A percentile compares a stretch with the other conserved stretches of the same genome.
These are phyloP conservation scores for Neofusicoccum laricinum DNA, from an alignment of 2,329 filamentous ascomycete species.

Conservation along the genomic window DNA sequence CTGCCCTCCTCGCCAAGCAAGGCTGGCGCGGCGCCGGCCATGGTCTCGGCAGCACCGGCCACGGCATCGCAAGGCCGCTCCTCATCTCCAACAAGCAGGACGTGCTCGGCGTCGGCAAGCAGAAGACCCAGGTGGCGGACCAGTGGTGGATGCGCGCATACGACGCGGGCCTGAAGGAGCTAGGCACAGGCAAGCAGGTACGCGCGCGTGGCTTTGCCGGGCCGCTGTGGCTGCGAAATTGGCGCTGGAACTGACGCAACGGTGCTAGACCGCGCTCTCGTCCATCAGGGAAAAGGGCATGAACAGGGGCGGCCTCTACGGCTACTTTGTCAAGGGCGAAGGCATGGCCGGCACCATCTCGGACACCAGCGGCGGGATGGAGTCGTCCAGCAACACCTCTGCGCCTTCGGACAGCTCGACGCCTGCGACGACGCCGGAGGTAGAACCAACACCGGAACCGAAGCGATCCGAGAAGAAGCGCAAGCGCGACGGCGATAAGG, in stretches of 20 bases:
- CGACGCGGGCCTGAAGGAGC: constrained; percentile 80
- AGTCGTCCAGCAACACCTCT: background rate
- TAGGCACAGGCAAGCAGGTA: constrained; percentile 60
- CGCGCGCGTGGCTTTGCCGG: constrained; percentile 22
- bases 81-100: constrained; percentile 81
- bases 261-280: constrained; percentile 54
- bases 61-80: constrained; percentile 79
- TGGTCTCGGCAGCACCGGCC: constrained; percentile 73
- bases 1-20: constrained; percentile 76
- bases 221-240: background rate
- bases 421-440: constrained; percentile 9
- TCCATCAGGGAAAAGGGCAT: constrained; percentile 46
- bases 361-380: background rate
- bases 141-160: constrained; percentile 98
- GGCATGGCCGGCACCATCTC: constrained; percentile 68
- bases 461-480: constrained; percentile 23
- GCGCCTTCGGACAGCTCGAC: constrained; percentile 19
- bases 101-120: constrained; percentile 76
- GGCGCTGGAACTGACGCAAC: background rate
- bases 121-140: constrained; percentile 63
- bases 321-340: constrained; percentile 81
- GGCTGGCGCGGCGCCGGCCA: constrained; percentile 90
- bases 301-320: constrained; percentile 64
- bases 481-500: constrained; percentile 23
- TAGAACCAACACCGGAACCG: background rate